Evolutionary conservation across 495 filamentous ascomycete genomes (phyloP).

Genomic region (Sporormia fimetaria): DNA sequence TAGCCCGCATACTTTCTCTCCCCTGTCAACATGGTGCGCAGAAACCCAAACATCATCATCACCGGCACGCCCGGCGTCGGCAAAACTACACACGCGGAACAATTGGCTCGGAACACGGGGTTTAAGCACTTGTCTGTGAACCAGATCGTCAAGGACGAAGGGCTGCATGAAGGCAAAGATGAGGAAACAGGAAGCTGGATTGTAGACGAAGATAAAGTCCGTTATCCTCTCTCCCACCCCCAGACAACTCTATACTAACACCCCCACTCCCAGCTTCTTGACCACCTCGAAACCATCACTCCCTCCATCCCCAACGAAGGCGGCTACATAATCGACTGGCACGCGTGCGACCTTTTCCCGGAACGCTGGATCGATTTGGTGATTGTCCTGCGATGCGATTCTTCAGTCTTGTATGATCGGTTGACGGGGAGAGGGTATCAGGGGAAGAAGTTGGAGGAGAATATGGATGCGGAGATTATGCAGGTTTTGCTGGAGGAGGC

Average conservation of each 20-base stretch:
- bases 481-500: conserved; percentile 87
- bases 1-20: not conserved
- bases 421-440: conserved; percentile 64
- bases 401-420: conserved; percentile 73
- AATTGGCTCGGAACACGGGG: conserved; percentile 59
- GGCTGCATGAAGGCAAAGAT: conserved; percentile 74
- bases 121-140: conserved; percentile 83
- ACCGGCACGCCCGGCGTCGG: conserved; percentile 93
- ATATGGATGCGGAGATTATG: conserved; percentile 96
- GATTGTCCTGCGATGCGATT: conserved; percentile 74
- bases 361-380: conserved; percentile 91
- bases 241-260: not conserved
- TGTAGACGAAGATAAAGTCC: conserved; percentile 91
- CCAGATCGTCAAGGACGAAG: conserved; percentile 72
- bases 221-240: conserved; percentile 10
- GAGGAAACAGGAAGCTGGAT: conserved; percentile 79
- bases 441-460: conserved; percentile 85
- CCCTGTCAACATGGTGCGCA: conserved; percentile 35
- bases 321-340: conserved; percentile 93
- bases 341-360: conserved; percentile 93
- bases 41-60: conserved; percentile 77
- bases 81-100: conserved; percentile 81
- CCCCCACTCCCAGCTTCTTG: conserved; percentile 51
- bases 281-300: conserved; percentile 75
- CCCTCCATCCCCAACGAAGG: conserved; percentile 41